Conservation (phyloP, 2,329 filamentous ascomycete genomes). For the Davidsoniella virescens region DNA sequence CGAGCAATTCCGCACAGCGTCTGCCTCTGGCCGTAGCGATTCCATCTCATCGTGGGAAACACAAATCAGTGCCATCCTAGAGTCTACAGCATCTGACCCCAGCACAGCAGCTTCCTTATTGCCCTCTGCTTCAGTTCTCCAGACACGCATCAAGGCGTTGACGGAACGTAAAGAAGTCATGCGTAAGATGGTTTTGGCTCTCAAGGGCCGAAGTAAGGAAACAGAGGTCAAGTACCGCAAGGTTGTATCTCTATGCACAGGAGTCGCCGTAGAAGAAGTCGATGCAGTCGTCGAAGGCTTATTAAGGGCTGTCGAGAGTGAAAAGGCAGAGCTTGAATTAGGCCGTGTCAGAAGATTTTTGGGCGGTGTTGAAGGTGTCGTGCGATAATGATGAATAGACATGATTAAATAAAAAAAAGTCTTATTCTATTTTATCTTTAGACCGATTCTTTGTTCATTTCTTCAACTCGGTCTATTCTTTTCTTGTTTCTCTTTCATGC, state of each 20-base stretch:
- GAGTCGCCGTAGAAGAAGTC: constrained; percentile 59
- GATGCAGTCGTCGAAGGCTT: constrained; percentile 67
- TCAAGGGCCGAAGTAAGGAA: constrained; percentile 68
- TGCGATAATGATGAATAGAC: constrained; percentile 18
- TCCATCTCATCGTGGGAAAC: constrained; percentile 36
- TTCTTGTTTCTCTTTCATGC: not conserved
- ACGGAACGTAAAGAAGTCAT: constrained; percentile 51
- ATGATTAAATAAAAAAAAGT: not conserved
- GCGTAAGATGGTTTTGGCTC: constrained; percentile 46
- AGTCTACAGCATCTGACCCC: constrained; percentile 22
- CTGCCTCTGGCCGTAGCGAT: constrained; percentile 24
- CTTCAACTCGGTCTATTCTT: not conserved
- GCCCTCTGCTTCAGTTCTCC: constrained; percentile 44
- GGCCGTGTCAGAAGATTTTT: constrained; percentile 64
- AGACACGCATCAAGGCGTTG: constrained; percentile 54
- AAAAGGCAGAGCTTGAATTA: constrained; percentile 60
- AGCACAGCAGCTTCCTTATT: constrained; percentile 29
- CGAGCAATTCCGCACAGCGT: constrained; percentile 37
- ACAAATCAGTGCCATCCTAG: constrained; percentile 32
- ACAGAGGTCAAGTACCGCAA: constrained; percentile 76
- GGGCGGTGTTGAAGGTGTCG: constrained; percentile 55
- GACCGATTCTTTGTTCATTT: not conserved
- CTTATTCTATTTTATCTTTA: not conserved
- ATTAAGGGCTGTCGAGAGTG: constrained; percentile 78
- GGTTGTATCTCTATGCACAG: constrained; percentile 76